Percentiles rank a stretch among this genome's conserved stretches.
phyloP scores from a whole-genome alignment of 768 basidiomycete species.

The Rhizopogon vesiculosus region DNA sequence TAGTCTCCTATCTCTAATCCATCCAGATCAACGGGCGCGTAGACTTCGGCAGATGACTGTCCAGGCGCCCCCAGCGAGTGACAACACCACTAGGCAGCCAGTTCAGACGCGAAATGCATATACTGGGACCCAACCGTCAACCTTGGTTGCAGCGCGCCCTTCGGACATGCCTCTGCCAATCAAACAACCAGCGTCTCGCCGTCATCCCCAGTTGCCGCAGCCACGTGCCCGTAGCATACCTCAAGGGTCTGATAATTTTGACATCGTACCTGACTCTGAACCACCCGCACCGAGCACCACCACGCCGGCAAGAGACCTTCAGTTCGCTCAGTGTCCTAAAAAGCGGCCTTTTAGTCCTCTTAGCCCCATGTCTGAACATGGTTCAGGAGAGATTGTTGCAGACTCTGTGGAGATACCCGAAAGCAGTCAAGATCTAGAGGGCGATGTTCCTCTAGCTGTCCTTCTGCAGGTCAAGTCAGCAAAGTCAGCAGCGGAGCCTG shows the following conservation, averaged over 20 bases:
- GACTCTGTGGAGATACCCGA: slow-evolving; percentile 24
- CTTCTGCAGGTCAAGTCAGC: slow-evolving; percentile 13
- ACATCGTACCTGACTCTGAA: slow-evolving; percentile 64
- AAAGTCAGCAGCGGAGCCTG: slow-evolving; percentile 14
- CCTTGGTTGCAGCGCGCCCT: slow-evolving; percentile 14
- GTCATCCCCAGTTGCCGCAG: background rate
- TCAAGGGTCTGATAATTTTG: slow-evolving; percentile 30
- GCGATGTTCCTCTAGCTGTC: slow-evolving; percentile 42
- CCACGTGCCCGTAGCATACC: background rate
- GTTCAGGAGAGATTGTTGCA: slow-evolving; percentile 22
- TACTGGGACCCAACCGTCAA: slow-evolving; percentile 13
- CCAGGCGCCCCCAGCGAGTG: background rate
- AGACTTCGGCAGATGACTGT: background rate
- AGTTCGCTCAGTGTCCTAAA: slow-evolving; percentile 7
- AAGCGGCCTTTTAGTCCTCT: slow-evolving; percentile 14
- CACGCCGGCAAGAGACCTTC: slow-evolving; percentile 5
- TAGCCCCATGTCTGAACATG: slow-evolving; percentile 18
- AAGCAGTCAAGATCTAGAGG: slow-evolving; percentile 32
- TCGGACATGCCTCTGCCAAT: background rate
- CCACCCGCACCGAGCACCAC: slow-evolving; percentile 28
- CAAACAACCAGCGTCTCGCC: background rate
- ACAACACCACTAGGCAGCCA: background rate
- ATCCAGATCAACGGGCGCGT: background rate
- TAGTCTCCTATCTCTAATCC: background rate
- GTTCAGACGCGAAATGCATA: slow-evolving; percentile 9